phyloP scores from a whole-genome alignment of 768 basidiomycete genomes.

The Lenzites betulinus region DNA sequence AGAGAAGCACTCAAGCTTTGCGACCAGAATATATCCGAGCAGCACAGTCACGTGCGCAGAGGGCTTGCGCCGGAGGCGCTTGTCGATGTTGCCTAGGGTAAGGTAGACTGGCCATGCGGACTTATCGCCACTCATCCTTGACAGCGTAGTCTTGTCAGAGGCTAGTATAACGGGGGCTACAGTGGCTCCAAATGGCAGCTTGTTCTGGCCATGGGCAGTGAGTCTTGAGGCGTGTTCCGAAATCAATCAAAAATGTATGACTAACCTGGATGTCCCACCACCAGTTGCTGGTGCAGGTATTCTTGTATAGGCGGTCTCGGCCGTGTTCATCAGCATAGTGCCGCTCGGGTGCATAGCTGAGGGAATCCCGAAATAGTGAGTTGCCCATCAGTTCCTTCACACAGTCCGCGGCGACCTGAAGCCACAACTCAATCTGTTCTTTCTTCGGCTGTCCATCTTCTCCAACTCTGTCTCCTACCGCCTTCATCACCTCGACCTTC shows the following conservation, averaged over 20 bases:
- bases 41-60: slow-evolving; percentile 23
- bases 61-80: slow-evolving; percentile 20
- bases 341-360: slow-evolving; percentile 31
- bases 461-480: slow-evolving; percentile 7
- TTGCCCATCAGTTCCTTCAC: slow-evolving; percentile 32
- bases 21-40: slow-evolving; percentile 33
- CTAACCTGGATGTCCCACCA: slow-evolving; percentile 32
- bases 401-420: slow-evolving; percentile 29
- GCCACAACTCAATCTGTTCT: slow-evolving; percentile 28
- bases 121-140: slow-evolving; percentile 42
- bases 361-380: slow-evolving; percentile 29
- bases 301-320: slow-evolving; percentile 16
- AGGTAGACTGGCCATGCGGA: slow-evolving; percentile 36
- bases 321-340: slow-evolving; percentile 21
- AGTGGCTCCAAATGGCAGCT: slow-evolving; percentile 27
- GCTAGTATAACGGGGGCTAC: slow-evolving; percentile 45
- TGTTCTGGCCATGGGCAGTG: not conserved
- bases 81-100: slow-evolving; percentile 33
- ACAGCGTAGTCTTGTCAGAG: slow-evolving; percentile 48
- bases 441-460: slow-evolving; percentile 12
- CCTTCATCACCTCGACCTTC: slow-evolving; percentile 24
- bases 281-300: slow-evolving; percentile 30
- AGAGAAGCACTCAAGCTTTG: slow-evolving; percentile 30
- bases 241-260: no score
- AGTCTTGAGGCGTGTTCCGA: no score